phyloP scores from a whole-genome alignment of 2,329 filamentous ascomycete species.

The Cercospora berteroae region DNA sequence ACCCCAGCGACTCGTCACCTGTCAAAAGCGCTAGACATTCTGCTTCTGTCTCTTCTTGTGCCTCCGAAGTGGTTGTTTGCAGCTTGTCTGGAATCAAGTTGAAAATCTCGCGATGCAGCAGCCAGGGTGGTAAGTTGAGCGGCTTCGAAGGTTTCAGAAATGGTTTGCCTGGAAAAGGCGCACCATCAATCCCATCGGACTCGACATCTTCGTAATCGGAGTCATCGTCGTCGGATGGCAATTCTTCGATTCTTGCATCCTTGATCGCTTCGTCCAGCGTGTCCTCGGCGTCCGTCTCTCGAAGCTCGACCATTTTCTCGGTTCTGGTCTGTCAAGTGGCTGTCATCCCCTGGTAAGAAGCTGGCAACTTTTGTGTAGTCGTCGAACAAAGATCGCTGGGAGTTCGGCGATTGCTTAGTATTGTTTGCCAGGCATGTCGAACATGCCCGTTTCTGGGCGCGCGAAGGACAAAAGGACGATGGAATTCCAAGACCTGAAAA shows the following conservation, averaged over 20 bases:
- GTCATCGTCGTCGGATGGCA: constrained; percentile 32
- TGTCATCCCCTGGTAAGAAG: neutral
- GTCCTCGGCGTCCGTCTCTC: constrained; percentile 25
- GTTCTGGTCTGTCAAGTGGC: neutral
- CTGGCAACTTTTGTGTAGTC: neutral
- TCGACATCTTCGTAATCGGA: constrained; percentile 27
- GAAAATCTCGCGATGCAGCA: constrained; percentile 25
- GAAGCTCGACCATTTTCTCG: constrained; percentile 15
- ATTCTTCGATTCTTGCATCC: constrained; percentile 35
- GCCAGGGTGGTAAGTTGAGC: constrained; percentile 30
- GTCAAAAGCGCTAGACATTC: constrained; percentile 33
- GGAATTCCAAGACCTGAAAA: neutral
- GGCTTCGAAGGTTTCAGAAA: constrained; percentile 11
- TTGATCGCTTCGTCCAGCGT: constrained; percentile 33
- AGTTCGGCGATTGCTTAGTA: constrained; percentile 28
- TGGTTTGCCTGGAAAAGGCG: constrained; percentile 32
- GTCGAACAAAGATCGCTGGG: constrained; percentile 20
- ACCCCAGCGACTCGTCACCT: constrained; percentile 42
- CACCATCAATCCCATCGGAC: constrained; percentile 25
- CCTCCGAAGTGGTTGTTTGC: constrained; percentile 28
- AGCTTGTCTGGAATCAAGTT: constrained; percentile 30
- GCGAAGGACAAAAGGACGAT: neutral
- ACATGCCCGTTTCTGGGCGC: neutral
- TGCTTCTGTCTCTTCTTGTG: constrained; percentile 23
- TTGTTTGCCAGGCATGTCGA: constrained; percentile 27